A percentile compares a stretch with the other conserved stretches of the same genome.
These are phyloP conservation scores for Phialemonium atrogriseum DNA, from an alignment of 2,329 filamentous ascomycete species.

Conservation along the genomic window DNA sequence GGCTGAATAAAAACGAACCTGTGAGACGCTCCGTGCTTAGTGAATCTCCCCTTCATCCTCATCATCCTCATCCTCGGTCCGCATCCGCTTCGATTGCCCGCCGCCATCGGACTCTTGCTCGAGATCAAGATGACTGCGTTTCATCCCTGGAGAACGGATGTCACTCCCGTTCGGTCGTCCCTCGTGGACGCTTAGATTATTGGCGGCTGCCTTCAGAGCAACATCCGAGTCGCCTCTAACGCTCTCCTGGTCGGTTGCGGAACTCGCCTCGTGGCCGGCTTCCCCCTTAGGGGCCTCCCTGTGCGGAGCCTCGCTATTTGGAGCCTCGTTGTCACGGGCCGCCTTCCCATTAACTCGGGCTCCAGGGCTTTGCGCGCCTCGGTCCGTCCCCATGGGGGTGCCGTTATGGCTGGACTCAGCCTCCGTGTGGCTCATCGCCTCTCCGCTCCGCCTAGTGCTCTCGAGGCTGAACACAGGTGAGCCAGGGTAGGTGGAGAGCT, in stretches of 20 bases:
- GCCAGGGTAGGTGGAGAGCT: slow-evolving; percentile 39
- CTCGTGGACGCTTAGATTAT: slow-evolving; percentile 18
- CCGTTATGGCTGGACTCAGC: slow-evolving; percentile 38
- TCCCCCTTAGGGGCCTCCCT: slow-evolving; percentile 4
- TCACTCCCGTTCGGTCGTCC: slow-evolving; percentile 12
- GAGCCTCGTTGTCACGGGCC: not conserved
- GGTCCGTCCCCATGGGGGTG: slow-evolving; percentile 39
- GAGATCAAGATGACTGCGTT: slow-evolving; percentile 18
- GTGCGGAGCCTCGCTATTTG: slow-evolving; percentile 5
- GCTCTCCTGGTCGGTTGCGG: slow-evolving; percentile 7
- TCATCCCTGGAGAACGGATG: slow-evolving; percentile 17
- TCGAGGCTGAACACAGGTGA: slow-evolving; percentile 50
- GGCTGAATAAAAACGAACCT: too few relatives aligned
- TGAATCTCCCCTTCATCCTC: slow-evolving; percentile 19
- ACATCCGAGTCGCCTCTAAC: slow-evolving; percentile 21
- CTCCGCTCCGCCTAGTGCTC: slow-evolving; percentile 43
- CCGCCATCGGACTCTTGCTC: slow-evolving; percentile 12
- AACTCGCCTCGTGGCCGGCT: slow-evolving; percentile 4
- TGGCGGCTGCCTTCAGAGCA: slow-evolving; percentile 22
- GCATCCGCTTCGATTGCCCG: slow-evolving; percentile 14
- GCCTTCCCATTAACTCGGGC: slow-evolving; percentile 13
- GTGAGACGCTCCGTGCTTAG: too few relatives aligned
- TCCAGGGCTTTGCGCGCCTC: slow-evolving; percentile 40
- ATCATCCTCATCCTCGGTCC: slow-evolving; percentile 14
- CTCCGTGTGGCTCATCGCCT: slow-evolving; percentile 32